phyloP scores from a whole-genome alignment of 192 early-diverging fungal genomes.

The Rhizoclosmatium globosum region DNA sequence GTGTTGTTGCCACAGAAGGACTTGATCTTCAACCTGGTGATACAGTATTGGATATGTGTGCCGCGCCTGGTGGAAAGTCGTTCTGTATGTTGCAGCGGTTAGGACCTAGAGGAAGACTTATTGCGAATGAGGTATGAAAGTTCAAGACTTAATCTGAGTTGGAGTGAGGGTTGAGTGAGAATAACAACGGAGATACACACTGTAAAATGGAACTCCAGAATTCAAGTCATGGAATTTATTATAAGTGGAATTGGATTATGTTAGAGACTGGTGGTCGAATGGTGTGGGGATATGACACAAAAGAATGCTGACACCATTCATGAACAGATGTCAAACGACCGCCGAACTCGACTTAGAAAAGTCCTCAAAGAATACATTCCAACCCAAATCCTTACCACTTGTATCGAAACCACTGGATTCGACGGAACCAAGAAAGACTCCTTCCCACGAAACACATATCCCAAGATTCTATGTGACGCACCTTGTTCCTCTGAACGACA shows the following conservation, averaged over 20 bases:
- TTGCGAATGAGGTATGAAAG: slow-evolving; percentile 53
- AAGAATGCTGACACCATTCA: no score
- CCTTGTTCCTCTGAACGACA: slow-evolving; percentile 66
- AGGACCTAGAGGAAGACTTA: slow-evolving; percentile 41
- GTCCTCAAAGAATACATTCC: slow-evolving; percentile 58
- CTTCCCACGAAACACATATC: slow-evolving; percentile 32
- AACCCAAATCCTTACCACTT: neutral
- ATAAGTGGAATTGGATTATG: no score
- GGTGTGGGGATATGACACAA: no score
- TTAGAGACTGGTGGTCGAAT: no score
- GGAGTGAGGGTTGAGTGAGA: no score
- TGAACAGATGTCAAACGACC: slow-evolving; percentile 38
- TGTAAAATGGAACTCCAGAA: no score
- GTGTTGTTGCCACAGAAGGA: slow-evolving; percentile 37
- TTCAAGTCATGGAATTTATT: no score
- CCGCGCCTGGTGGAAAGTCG: slow-evolving; percentile 65
- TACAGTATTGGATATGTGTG: slow-evolving; percentile 59
- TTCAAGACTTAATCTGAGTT: no score
- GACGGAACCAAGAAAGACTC: slow-evolving; percentile 14
- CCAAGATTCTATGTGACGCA: slow-evolving; percentile 61
- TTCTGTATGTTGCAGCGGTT: slow-evolving; percentile 56
- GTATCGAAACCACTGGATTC: neutral
- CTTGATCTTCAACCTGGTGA: slow-evolving; percentile 37
- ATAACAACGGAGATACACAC: no score
- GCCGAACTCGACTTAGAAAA: slow-evolving; percentile 50